Conservation (phyloP, 164 flowering plant species). For the Kalanchoe fedtschenkoi region DNA sequence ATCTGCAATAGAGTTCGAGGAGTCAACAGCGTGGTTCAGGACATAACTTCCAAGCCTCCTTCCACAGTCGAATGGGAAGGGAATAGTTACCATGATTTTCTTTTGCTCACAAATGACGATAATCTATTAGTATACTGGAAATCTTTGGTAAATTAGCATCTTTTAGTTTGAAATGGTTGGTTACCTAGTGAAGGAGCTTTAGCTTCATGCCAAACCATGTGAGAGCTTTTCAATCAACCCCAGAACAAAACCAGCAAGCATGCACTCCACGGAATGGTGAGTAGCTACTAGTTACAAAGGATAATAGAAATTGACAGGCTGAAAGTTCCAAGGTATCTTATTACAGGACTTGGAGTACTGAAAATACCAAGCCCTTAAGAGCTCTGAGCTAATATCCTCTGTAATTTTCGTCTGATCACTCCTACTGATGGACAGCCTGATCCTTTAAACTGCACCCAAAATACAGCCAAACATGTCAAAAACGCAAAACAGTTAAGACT, state of each 20-base stretch:
- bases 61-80: slow-evolving; percentile 92
- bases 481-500: background rate
- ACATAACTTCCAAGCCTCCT: slow-evolving; percentile 97
- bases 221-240: no score
- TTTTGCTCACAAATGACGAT: background rate
- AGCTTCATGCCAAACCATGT: no score
- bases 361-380: no score
- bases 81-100: slow-evolving; percentile 28
- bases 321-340: no score
- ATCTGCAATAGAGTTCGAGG: slow-evolving; percentile 85
- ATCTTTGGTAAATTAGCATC: no score
- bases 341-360: no score
- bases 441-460: slow-evolving; percentile 46
- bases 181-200: no score
- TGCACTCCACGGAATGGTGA: no score
- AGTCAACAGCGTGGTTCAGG: slow-evolving; percentile 77
- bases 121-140: background rate
- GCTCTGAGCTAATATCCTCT: slow-evolving; percentile 29
- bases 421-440: slow-evolving; percentile 28
- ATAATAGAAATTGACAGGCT: no score
- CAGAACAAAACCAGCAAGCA: no score
- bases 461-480: background rate
- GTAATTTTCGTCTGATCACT: slow-evolving; percentile 44
- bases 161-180: no score
- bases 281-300: no score